These are phyloP conservation scores for Vicia faba DNA, from an alignment of 306 rosid genomes.

Conservation along the genomic window DNA sequence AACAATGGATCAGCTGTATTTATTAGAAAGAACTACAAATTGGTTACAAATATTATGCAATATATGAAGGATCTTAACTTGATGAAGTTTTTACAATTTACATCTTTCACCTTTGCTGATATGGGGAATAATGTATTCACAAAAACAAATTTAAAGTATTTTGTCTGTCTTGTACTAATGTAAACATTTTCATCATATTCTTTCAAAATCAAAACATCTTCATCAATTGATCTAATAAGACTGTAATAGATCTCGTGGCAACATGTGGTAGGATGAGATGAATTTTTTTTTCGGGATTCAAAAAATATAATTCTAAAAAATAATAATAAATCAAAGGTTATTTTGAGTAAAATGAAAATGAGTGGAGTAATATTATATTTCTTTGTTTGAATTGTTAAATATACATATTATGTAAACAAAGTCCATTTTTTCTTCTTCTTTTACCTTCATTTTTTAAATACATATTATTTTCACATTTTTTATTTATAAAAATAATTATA, in stretches of 20 bases:
- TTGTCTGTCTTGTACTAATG: constrained; percentile 66
- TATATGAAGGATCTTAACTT: constrained; percentile 30
- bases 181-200: constrained; percentile 71
- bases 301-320: constrained; percentile 21
- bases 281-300: constrained; percentile 11
- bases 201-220: constrained; percentile 74
- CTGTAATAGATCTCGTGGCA: constrained; percentile 68
- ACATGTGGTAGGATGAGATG: constrained; percentile 7
- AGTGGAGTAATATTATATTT: neutral
- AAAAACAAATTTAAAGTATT: constrained; percentile 76
- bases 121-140: constrained; percentile 64
- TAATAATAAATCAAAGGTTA: neutral
- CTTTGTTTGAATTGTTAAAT: constrained; percentile 4
- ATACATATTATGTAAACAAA: too few relatives aligned
- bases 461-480: too few relatives aligned
- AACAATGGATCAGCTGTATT: constrained; percentile 92
- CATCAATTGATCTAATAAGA: constrained; percentile 88
- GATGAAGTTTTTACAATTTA: constrained; percentile 30
- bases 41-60: constrained; percentile 48
- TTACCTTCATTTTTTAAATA: too few relatives aligned
- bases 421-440: too few relatives aligned
- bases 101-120: constrained; percentile 72
- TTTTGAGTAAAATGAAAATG: neutral
- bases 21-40: constrained; percentile 81
- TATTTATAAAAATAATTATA: too few relatives aligned